Base-by-base conservation (phyloP, 257 asterid species). In the Ligustrum vulgare region DNA sequence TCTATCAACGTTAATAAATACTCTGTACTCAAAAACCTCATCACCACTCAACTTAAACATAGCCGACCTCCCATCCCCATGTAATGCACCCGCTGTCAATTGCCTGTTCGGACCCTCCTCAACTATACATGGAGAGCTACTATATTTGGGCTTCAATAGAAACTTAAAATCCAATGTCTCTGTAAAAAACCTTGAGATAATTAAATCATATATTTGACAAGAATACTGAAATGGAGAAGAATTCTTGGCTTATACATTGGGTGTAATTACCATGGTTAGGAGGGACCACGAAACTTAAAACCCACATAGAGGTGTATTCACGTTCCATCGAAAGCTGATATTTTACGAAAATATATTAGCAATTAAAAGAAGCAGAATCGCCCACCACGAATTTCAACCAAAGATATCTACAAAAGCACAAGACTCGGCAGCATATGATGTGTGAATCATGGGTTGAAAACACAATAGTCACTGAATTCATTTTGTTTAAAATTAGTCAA, bases 121-220 rank as follows among this genome's bases (percentile, higher is more conserved):
- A 87, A 92, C 90, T 64, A 89, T 41, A 82, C 87, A 91, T 10
- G 94, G 91, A 34, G 65, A 76, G 70, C 73, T 82, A 37, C 86
- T 68, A 72, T 86, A 43, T 82, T 91, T 92, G 31, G 98, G 93
- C 81, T 92, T 92, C 91, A 94, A 83, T 74, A 94, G 82, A 73
- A 94, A 94, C 89, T 89, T 94, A 74, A 94, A 94, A 83, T 94
- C 98, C 97, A 94, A 75, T 12, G 93, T 91, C 87, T 94, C 99
- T 94, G 74, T 39, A 51, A 31, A 67, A 58, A 66, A 28, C 70
- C 56, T 62, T 32, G 66, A 77, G 77, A n/a, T 3, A 45, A 74
- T 84, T 35, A 80, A 80, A 75, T 16, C 69, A 4, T 47, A 25
- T 56, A 72, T 22, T 13, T 36, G 3, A 33, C 67, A 8, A 45